phyloP scores from a whole-genome alignment of 768 basidiomycete species.

The Termitomyces sp. region DNA sequence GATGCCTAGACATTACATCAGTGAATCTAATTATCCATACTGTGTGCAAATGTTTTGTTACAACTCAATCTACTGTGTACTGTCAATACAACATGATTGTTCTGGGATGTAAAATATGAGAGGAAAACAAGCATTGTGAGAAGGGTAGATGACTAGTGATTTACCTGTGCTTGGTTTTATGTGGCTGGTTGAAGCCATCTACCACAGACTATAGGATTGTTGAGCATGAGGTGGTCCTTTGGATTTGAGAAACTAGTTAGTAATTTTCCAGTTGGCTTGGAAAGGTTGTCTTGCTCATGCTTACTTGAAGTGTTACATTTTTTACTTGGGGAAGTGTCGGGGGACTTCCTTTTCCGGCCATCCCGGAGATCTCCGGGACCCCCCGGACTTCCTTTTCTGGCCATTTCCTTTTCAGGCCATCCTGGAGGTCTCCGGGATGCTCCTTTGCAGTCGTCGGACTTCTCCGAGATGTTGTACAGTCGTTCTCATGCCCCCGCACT shows the following conservation, averaged over 20 bases:
- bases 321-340: too few species aligned
- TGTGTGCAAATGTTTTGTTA: not conserved
- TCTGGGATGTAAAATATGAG: too few species aligned
- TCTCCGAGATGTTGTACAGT: too few species aligned
- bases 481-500: too few species aligned
- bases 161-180: not conserved
- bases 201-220: not conserved
- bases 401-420: too few species aligned
- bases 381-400: too few species aligned
- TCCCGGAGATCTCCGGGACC: too few species aligned
- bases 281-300: not conserved
- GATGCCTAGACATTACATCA: not conserved
- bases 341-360: too few species aligned
- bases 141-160: not conserved
- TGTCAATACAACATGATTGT: too few species aligned
- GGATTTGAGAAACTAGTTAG: not conserved
- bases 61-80: not conserved
- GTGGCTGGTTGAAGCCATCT: not conserved
- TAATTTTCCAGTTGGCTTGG: not conserved
- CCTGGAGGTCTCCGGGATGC: too few species aligned
- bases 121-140: not conserved
- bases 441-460: too few species aligned
- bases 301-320: not conserved
- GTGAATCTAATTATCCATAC: not conserved
- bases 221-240: not conserved